Evolutionary conservation across 179 eudicot genomes (phyloP).

Genomic region (Camellia oleifera): DNA sequence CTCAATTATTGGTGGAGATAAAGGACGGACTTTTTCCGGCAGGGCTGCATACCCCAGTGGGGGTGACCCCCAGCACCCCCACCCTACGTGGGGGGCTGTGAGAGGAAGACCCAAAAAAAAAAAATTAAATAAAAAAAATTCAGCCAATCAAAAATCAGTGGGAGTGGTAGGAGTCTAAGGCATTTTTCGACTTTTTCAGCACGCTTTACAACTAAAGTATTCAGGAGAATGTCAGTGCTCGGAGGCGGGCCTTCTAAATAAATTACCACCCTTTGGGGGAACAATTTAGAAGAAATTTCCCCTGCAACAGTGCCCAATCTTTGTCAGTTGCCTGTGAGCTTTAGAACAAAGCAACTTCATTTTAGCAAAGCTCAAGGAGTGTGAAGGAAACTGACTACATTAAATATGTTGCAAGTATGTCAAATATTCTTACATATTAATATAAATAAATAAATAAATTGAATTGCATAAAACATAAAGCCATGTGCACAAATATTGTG

Average conservation of each 20-base stretch:
- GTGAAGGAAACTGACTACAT: background rate
- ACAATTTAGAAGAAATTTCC: constrained; percentile 75
- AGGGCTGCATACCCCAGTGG: too few relatives aligned
- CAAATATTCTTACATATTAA: background rate
- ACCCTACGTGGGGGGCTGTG: too few relatives aligned
- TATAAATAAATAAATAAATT: background rate
- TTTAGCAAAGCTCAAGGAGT: background rate
- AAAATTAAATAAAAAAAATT: too few relatives aligned
- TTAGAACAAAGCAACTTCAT: constrained; percentile 10
- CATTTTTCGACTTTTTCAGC: too few relatives aligned
- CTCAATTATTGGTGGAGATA: constrained; percentile 71
- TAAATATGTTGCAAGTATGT: background rate
- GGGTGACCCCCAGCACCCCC: too few relatives aligned
- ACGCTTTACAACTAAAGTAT: too few relatives aligned
- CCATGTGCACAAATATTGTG: background rate
- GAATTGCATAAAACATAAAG: background rate
- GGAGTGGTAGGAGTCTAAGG: too few relatives aligned
- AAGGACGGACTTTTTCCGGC: constrained; percentile 70
- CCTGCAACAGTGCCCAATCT: constrained; percentile 76
- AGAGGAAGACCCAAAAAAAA: too few relatives aligned
- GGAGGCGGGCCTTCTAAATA: too few relatives aligned
- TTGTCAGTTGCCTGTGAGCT: constrained; percentile 82
- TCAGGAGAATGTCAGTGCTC: too few relatives aligned
- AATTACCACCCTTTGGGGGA: too few relatives aligned
- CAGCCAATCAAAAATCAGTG: too few relatives aligned